phyloP scores from a whole-genome alignment of 768 basidiomycete genomes.

The Fomitopsis pulvina region DNA sequence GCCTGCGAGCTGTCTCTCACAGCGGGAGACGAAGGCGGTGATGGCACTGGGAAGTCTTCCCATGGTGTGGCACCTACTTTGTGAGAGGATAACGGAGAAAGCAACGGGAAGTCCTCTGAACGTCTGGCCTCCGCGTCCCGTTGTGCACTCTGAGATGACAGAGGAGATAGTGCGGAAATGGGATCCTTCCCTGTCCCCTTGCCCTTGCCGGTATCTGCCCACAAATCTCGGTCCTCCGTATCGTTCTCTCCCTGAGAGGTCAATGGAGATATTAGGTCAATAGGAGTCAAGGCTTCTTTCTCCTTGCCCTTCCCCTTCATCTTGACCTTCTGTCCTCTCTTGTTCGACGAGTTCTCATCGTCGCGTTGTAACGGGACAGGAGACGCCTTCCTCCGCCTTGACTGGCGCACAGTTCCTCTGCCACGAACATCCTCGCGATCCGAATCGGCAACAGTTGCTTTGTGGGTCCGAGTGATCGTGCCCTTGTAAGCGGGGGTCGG shows the following conservation, averaged over 20 bases:
- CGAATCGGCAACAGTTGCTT: slow-evolving; percentile 2
- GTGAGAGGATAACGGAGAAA: slow-evolving; percentile 3
- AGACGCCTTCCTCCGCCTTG: background rate
- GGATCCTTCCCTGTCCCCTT: background rate
- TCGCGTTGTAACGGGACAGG: slow-evolving; percentile 5
- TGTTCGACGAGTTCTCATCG: slow-evolving; percentile 2
- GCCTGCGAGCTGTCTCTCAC: slow-evolving; percentile 1
- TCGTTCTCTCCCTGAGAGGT: background rate
- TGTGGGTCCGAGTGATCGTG: background rate
- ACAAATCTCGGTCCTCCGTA: too few relatives aligned
- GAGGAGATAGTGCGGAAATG: slow-evolving; percentile 4
- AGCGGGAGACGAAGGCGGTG: slow-evolving; percentile 9
- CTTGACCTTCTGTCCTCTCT: background rate
- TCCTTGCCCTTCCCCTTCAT: slow-evolving; percentile 2
- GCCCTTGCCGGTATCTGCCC: background rate
- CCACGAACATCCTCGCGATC: background rate
- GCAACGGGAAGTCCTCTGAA: slow-evolving; percentile 7
- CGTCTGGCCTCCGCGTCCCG: background rate
- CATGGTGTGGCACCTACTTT: background rate
- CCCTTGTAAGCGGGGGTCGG: slow-evolving; percentile 4
- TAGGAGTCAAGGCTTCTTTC: too few relatives aligned
- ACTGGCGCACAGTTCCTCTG: background rate
- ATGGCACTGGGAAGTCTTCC: slow-evolving; percentile 6
- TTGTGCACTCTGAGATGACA: background rate
- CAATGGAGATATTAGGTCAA: too few relatives aligned